Evolutionary conservation across 352 stramenopile genomes (phyloP), one percentile per base, ranked within the genome.

Genomic region (Globisporangium mamillatum): DNA sequence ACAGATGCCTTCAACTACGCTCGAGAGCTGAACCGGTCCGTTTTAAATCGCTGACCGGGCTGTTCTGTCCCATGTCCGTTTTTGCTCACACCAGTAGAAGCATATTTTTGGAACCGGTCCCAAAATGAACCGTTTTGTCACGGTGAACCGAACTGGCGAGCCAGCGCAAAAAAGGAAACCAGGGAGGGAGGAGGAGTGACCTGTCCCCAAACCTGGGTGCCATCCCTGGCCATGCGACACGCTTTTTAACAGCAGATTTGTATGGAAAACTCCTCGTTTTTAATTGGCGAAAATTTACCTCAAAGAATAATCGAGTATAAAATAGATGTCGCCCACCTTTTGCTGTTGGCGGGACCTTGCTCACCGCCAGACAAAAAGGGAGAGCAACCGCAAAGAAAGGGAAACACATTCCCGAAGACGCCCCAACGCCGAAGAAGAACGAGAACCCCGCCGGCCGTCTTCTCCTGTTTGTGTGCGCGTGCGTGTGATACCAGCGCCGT

Each of bases 371-470:
- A 60, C 54, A 41, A 36, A 44, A 22, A 44, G 55, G 56, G 32
- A n/a, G 56, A 50, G 29, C 25, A 32, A 7, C 12, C 38, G 12
- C 38, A 20, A 46, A 46, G 38, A 46, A 48, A 10, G 27, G 32
- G 32, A 48, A 48, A 50, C 32, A 18, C 56, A 62, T 44, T 50
- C n/a, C 56, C 32, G 32, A 62, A 62, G 56, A 50, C 48, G 29
- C 56, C 53, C 4, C 8, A 55, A 55, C 48, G 50, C 9, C n/a
- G n/a, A 56, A 16, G 50, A 59, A 59, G 53, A 50, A 62, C 32
- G 32, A 61, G 18, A 22, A 48, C 24, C n/a, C 32, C 25, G 1
- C 27, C 20, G 29, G 29, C 20, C 48, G 48, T n/a, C 0, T 9
- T 27, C 48, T 10, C n/a, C 4, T 46, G 4, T 62, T 32, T 34